A percentile compares a stretch with the other conserved stretches of the same genome.
phyloP scores from a whole-genome alignment of 2,329 filamentous ascomycete genomes.

The Alternaria burnsii region DNA sequence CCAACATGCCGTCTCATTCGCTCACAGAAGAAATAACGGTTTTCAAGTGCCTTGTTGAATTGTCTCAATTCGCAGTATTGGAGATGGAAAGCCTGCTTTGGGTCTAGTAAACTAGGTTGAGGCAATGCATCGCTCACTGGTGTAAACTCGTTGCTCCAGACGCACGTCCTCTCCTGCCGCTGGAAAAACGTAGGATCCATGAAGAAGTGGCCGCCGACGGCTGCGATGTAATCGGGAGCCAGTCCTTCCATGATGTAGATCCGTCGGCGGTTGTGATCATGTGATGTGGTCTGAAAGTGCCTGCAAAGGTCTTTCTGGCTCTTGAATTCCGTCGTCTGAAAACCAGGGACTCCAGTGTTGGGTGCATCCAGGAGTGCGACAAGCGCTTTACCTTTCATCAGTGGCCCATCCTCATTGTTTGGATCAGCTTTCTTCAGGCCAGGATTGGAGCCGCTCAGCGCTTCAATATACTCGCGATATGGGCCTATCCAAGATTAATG shows the following conservation, averaged over 20 bases:
- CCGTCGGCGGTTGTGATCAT: constrained; percentile 26
- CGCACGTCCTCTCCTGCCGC: constrained; percentile 46
- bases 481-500: constrained; percentile 29
- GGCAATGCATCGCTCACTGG: constrained; percentile 46
- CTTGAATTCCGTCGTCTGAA: constrained; percentile 28
- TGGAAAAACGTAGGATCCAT: constrained; percentile 47
- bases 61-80: constrained; percentile 47
- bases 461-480: constrained; percentile 42
- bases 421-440: constrained; percentile 42
- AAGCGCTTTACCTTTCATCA: constrained; percentile 31
- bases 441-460: constrained; percentile 40
- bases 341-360: constrained; percentile 18
- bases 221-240: constrained; percentile 39
- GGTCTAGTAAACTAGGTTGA: constrained; percentile 40
- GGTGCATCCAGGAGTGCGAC: constrained; percentile 39
- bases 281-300: constrained; percentile 23
- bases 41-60: constrained; percentile 39
- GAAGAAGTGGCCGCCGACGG: constrained; percentile 43
- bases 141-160: constrained; percentile 48
- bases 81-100: constrained; percentile 38
- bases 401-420: constrained; percentile 31
- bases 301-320: constrained; percentile 21
- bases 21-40: constrained; percentile 38
- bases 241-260: constrained; percentile 49
- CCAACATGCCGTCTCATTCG: constrained; percentile 44